Base-by-base conservation (phyloP, 2,329 filamentous ascomycete species). In the Mycocentrospora acerina region DNA sequence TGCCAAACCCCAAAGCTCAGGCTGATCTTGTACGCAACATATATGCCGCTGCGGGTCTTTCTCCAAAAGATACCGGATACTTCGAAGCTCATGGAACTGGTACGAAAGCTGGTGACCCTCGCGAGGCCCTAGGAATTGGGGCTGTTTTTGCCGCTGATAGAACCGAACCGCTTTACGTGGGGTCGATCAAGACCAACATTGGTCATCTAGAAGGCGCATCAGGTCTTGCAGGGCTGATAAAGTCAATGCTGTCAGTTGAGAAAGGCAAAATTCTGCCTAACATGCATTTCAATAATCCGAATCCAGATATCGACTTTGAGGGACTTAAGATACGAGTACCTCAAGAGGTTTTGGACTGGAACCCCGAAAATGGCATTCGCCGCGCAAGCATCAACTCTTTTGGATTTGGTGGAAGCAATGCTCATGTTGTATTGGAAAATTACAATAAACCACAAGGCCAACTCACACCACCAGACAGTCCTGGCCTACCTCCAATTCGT, bases 1-100 rank as follows among this genome's bases (percentile, higher is more conserved):
- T 68, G 46, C 71, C 70, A 3, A 66, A 58, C 22, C 2, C 62
- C 74, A 78, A 48, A 74, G 61, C 70, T 0, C 72, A 75, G 42
- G 55, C 46, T 2, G 42, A 46, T 1, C 31, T 62, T 0, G 58
- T 61, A 4, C 44, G 51, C 3, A 25, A 60, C 1, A 64, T 60
- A 0, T 75, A 75, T 44, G 36, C 34, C 13, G 55, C 46, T 7
- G 66, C 67, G 4, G 1, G 59, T 69, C 42, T 64, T 37, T 45
- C 38, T 51, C 6, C 17, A 14, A 1, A 14, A 40, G 3, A 15
- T 40, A 4, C 37, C 42, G 4, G 44, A 56, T 71, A 60, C 29
- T 61, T 71, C 9, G 65, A 73, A 31, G 63, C 63, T 0, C 70
- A 73, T 40, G 41, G 41, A 3, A 72, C 69, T 0, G 69, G 69